These are phyloP conservation scores for Leersia perrieri DNA, from an alignment of 176 grass and related monocot species.

Conservation along the genomic window DNA sequence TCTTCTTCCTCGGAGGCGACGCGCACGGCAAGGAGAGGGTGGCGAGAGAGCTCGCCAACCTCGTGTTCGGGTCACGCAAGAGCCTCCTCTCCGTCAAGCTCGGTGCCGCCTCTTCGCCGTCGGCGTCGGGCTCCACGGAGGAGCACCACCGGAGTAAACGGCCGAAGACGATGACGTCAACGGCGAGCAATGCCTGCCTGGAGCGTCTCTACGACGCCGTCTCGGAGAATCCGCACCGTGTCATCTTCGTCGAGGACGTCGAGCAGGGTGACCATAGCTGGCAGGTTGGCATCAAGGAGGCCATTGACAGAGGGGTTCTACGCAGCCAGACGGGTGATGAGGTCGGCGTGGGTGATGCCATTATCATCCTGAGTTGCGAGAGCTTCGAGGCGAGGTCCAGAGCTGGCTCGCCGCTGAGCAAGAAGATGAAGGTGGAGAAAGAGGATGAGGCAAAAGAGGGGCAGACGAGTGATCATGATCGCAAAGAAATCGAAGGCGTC, in stretches of 20 bases:
- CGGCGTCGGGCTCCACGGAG: constrained; percentile 33
- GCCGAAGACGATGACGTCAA: neutral
- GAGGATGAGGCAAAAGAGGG: constrained; percentile 30
- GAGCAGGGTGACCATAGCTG: constrained; percentile 45
- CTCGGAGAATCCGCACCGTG: constrained; percentile 54
- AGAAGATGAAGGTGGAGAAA: constrained; percentile 32
- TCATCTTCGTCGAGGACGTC: constrained; percentile 75
- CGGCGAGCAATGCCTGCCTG: constrained; percentile 35
- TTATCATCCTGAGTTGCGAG: constrained; percentile 76
- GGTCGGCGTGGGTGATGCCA: constrained; percentile 62
- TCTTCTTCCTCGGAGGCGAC: constrained; percentile 80
- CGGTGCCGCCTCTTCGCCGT: constrained; percentile 14
- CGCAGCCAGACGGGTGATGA: constrained; percentile 36
- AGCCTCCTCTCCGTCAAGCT: constrained; percentile 44
- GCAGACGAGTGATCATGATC: constrained; percentile 13
- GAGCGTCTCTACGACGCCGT: constrained; percentile 61
- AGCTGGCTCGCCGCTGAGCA: constrained; percentile 46
- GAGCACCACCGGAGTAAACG: constrained; percentile 60
- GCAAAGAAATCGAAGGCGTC: neutral
- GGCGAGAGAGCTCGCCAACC: constrained; percentile 65
- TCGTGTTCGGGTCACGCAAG: constrained; percentile 70
- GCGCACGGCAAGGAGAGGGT: constrained; percentile 65
- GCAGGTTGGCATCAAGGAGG: constrained; percentile 57
- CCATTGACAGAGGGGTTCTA: constrained; percentile 61
- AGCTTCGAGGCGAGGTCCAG: constrained; percentile 50